Percentiles rank a stretch among this genome's conserved stretches.
Conservation (phyloP, 2,329 filamentous ascomycete genomes). For the Aspergillus piperis region DNA sequence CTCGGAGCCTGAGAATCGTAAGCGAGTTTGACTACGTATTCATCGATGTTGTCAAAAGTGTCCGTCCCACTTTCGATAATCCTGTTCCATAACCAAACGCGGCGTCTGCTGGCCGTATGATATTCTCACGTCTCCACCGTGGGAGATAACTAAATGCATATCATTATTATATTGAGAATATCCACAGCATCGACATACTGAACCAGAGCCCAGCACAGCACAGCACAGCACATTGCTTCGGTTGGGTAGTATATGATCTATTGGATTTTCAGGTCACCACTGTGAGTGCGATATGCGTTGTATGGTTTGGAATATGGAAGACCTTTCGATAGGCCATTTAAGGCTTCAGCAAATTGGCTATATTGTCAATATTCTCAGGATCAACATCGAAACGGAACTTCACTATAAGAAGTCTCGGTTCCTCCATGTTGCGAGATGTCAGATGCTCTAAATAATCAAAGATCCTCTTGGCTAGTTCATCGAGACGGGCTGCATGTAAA, state of each 20-base stretch:
- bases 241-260: too few species aligned
- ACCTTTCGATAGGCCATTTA: background rate
- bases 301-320: background rate
- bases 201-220: too few species aligned
- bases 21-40: background rate
- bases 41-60: background rate
- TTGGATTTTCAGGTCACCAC: background rate
- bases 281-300: background rate
- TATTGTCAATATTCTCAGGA: background rate
- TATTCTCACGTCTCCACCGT: background rate
- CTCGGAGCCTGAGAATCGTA: too few species aligned
- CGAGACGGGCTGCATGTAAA: too few species aligned
- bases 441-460: background rate
- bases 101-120: background rate
- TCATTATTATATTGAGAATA: too few species aligned
- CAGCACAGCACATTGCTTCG: too few species aligned
- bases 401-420: background rate
- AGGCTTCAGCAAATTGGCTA: background rate
- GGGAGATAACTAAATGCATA: too few species aligned
- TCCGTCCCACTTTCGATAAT: background rate
- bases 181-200: too few species aligned
- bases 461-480: background rate
- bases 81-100: background rate
- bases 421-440: background rate
- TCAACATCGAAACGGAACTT: background rate